phyloP scores from a whole-genome alignment of 1,284 basidiomycete species.

The Leccinum proximum region DNA sequence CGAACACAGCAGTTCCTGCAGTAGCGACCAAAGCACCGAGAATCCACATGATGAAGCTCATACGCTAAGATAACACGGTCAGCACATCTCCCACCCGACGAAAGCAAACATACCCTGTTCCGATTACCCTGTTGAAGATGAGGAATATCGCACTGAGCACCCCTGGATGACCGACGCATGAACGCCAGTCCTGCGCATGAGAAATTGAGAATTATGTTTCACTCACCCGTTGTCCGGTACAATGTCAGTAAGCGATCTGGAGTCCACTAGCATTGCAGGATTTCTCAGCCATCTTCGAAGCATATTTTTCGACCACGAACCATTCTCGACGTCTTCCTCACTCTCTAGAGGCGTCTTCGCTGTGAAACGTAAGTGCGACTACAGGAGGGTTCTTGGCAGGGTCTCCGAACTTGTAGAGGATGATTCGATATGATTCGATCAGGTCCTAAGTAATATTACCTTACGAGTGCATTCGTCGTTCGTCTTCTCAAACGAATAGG shows the following conservation, averaged over 20 bases:
- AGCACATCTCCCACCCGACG: not conserved
- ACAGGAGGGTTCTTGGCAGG: slow-evolving; percentile 19
- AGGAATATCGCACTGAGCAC: slow-evolving; percentile 61
- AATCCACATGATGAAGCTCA: slow-evolving; percentile 68
- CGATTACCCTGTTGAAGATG: slow-evolving; percentile 75
- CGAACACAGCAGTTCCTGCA: slow-evolving; percentile 65
- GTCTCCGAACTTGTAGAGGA: slow-evolving; percentile 15
- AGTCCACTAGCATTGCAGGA: slow-evolving; percentile 6
- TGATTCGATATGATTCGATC: not conserved
- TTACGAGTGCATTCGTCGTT: too few relatives aligned
- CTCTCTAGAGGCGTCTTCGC: not conserved
- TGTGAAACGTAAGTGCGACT: not conserved
- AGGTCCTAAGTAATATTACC: too few relatives aligned
- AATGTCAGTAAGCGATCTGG: slow-evolving; percentile 30
- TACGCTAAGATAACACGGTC: slow-evolving; percentile 42
- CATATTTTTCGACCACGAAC: slow-evolving; percentile 9
- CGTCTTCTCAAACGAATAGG: too few relatives aligned
- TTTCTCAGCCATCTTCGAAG: not conserved
- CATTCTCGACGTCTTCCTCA: slow-evolving; percentile 7
- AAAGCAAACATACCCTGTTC: slow-evolving; percentile 56
- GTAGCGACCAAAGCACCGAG: slow-evolving; percentile 61
- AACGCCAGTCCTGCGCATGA: not conserved
- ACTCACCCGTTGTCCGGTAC: slow-evolving; percentile 40
- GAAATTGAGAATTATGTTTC: not conserved
- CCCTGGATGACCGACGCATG: slow-evolving; percentile 31